phyloP scores from a whole-genome alignment of 108 stramenopile species.

The Licmophora abbreviata region DNA sequence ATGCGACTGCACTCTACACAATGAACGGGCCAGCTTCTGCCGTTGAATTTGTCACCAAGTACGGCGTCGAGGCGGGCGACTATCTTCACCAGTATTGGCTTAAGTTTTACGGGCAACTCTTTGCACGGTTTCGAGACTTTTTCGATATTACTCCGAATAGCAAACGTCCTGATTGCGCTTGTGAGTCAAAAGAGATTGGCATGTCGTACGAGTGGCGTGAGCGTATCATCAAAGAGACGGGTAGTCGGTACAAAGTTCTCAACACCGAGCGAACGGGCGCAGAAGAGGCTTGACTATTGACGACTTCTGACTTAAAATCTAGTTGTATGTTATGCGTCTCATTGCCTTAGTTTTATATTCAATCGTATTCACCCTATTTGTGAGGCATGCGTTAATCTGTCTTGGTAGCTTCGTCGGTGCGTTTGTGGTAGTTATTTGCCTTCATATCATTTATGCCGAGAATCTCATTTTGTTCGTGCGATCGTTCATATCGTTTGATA shows the following conservation, averaged over 20 bases:
- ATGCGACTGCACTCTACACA: conserved; percentile 17
- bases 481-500: conserved; percentile 41
- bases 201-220: conserved; percentile 25
- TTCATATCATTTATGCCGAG: conserved; percentile 59
- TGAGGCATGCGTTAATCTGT: too few relatives aligned
- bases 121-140: conserved; percentile 58
- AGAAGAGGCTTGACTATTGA: too few relatives aligned
- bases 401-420: too few relatives aligned
- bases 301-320: too few relatives aligned
- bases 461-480: conserved; percentile 49
- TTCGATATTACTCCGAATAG: conserved; percentile 33
- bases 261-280: neutral
- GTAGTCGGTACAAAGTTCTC: conserved; percentile 11
- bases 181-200: conserved; percentile 26
- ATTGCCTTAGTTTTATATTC: too few relatives aligned
- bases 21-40: conserved; percentile 11
- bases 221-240: conserved; percentile 49
- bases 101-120: conserved; percentile 49
- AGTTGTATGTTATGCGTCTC: too few relatives aligned
- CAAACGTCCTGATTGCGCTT: conserved; percentile 32
- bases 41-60: conserved; percentile 26
- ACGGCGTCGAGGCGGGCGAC: conserved; percentile 30
- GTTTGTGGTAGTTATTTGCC: conserved; percentile 32
- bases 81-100: conserved; percentile 33
- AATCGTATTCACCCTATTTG: too few relatives aligned